Evolutionary conservation across 305 asterid genomes (phyloP), one percentile per base, ranked within the genome.

Genomic region (Fraxinus xanthoxyloides): DNA sequence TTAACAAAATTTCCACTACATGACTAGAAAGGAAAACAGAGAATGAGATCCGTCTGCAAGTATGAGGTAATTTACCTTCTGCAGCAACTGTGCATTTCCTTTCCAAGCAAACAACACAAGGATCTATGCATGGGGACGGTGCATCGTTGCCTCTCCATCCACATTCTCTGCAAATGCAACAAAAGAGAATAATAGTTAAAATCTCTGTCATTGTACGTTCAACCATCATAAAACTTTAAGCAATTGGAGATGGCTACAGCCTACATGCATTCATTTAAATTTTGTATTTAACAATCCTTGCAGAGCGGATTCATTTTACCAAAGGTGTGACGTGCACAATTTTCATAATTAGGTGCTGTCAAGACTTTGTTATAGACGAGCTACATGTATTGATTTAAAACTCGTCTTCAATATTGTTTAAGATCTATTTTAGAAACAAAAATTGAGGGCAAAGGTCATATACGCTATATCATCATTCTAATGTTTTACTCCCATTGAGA

Each of bases 21-120:
- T 21, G 13, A 56, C 28, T 56, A 28, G 24, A 8, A 10, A 12
- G n/a, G n/a, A 48, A 28, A 48, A 48, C 13, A 38, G 51, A 59
- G 31, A 1, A 7, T 15, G 13, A 67, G 30, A 38, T 1, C 73
- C 35, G 4, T 17, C 7, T 19, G 74, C 31, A 61, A 85, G 65
- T 34, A 56, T 40, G 13, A 75, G 23, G 5, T 59, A 48, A 79
- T 35, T 34, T 91, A 94, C 98, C 98, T 86, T 92, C 95, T 77
- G 97, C 98, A 63, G 95, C 96, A 85, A 94, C 95, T 13, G 97
- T 87, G 86, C 98, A 94, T 88, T 87, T 89, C 78, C 95, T 89
- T 87, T 94, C 98, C 84, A 94, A 88, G 88, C 98, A 94, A 88
- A 94, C 98, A 73, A 89, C 98, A 77, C 98, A 94, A 6, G 98